phyloP scores from a whole-genome alignment of 805 yeast genomes.

The Millerago galiae region DNA sequence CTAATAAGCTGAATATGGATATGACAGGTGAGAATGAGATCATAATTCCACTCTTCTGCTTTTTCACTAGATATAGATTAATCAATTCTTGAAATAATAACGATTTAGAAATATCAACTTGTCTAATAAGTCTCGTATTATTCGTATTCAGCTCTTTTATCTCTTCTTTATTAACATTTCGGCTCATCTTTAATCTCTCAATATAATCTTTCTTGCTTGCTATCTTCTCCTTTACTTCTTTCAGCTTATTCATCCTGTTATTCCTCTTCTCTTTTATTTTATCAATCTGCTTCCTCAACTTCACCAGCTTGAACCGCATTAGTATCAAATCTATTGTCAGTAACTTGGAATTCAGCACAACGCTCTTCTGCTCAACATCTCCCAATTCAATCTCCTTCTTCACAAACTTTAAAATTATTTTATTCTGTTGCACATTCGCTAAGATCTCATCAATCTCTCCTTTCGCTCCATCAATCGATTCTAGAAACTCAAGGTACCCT shows the following conservation, averaged over 20 bases:
- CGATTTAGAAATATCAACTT: conserved; percentile 17
- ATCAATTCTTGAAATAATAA: conserved; percentile 21
- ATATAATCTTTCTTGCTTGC: background rate
- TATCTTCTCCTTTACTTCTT: background rate
- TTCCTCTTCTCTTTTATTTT: background rate
- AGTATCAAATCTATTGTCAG: conserved; percentile 18
- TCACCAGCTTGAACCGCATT: conserved; percentile 11
- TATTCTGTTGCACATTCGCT: conserved; percentile 11
- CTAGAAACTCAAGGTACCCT: conserved; percentile 10
- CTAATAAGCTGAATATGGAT: conserved; percentile 12
- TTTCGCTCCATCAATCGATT: conserved; percentile 4
- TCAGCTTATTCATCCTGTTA: background rate
- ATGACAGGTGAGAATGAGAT: conserved; percentile 20
- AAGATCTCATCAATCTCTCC: conserved; percentile 11
- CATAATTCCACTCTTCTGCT: conserved; percentile 13
- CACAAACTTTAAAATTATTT: conserved; percentile 11
- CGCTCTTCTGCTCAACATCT: conserved; percentile 9
- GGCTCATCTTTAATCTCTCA: background rate
- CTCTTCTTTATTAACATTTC: background rate
- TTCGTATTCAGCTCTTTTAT: conserved; percentile 6
- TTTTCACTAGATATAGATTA: conserved; percentile 15
- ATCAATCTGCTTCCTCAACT: conserved; percentile 10
- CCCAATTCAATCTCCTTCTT: background rate
- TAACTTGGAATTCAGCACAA: conserved; percentile 20
- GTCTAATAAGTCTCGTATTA: conserved; percentile 14